Base-by-base conservation (phyloP, 495 filamentous ascomycete genomes). In the Talaromyces borbonicus region DNA sequence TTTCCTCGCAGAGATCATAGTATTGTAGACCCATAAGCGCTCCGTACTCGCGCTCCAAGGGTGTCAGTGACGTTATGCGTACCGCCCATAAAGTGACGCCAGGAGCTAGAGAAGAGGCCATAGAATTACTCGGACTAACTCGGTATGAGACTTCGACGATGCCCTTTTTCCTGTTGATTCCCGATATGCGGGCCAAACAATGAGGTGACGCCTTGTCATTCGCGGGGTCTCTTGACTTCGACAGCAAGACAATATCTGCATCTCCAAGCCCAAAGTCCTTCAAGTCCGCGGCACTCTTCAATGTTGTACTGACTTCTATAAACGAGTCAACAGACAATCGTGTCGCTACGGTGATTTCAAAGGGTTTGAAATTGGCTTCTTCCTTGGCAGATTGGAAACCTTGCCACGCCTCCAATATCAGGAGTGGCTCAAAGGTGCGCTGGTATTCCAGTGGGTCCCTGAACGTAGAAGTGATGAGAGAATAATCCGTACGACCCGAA, bases 401-500 rank as follows among this genome's bases (percentile, higher is more conserved):
- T 59, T 94, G 85, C 92, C 92, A 98, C 39, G 89, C 90, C 62
- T 98, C 92, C 38, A 95, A 80, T 37, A 93, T 79, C 25, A 98
- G 74, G 29, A 98, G 70, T 8, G 92, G 93, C 47, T 89, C 79
- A 68, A 97, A 98, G 0, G 87, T 90, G 40, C 75, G 71, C 63
- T 94, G 86, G 56, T 97, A 98, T 43, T 85, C 80, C 39, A 63
- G 59, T 14, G 87, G 83, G 46, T 83, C 80, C 27, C 67, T 63
- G 64, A 94, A 98, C 0, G 76, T 73, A 53, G 84, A 82, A 26
- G 82, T 77, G 7, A 98, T 89, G 26, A 74, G 63, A 37, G 67
- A 77, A 55, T 90, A 95, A 27, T 80, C 76, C 22, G 79, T 79
- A 18, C 74, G 74, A 43, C 77, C 78, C 5, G 75, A 69, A 29